Percentiles rank a stretch among this genome's conserved stretches.
These are phyloP conservation scores for Entomortierella beljakovae DNA, from an alignment of 192 early-diverging fungal species.

Conservation along the genomic window DNA sequence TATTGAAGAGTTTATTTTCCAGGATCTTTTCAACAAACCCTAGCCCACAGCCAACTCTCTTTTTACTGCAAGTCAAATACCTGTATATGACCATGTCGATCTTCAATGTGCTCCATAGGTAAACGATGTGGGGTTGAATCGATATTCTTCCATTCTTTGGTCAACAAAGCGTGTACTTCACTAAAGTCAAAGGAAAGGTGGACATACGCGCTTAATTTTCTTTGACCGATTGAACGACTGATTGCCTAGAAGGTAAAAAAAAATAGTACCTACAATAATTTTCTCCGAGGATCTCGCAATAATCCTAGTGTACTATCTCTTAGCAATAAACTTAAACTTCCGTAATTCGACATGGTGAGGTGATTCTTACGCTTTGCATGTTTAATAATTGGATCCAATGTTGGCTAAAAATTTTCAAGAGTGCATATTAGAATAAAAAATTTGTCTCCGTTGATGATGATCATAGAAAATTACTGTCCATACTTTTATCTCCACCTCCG, in stretches of 20 bases:
- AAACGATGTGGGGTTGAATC: too few relatives aligned
- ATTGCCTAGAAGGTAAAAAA: not conserved
- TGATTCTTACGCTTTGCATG: not conserved
- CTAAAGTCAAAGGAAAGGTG: not conserved
- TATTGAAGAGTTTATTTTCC: too few relatives aligned
- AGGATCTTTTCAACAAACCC: too few relatives aligned
- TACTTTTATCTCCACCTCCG: slow-evolving; percentile 12
- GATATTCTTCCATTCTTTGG: slow-evolving; percentile 14
- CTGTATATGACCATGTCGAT: too few relatives aligned
- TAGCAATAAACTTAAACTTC: slow-evolving; percentile 22
- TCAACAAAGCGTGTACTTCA: slow-evolving; percentile 23
- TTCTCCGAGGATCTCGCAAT: slow-evolving; percentile 19
- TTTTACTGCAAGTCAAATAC: too few relatives aligned
- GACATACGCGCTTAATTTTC: not conserved
- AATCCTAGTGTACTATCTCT: slow-evolving; percentile 24
- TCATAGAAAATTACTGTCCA: not conserved
- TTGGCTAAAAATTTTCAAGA: slow-evolving; percentile 8
- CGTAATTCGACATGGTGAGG: slow-evolving; percentile 2
- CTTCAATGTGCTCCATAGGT: too few relatives aligned
- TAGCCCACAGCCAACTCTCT: too few relatives aligned
- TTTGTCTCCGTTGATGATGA: not conserved
- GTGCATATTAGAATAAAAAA: not conserved
- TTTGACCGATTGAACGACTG: not conserved
- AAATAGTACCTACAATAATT: slow-evolving; percentile 23
- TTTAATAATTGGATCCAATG: slow-evolving; percentile 15